Evolutionary conservation across 2,329 filamentous ascomycete species (phyloP), one percentile per base, ranked within the genome.

Genomic region (Aspergillus ochraceus): DNA sequence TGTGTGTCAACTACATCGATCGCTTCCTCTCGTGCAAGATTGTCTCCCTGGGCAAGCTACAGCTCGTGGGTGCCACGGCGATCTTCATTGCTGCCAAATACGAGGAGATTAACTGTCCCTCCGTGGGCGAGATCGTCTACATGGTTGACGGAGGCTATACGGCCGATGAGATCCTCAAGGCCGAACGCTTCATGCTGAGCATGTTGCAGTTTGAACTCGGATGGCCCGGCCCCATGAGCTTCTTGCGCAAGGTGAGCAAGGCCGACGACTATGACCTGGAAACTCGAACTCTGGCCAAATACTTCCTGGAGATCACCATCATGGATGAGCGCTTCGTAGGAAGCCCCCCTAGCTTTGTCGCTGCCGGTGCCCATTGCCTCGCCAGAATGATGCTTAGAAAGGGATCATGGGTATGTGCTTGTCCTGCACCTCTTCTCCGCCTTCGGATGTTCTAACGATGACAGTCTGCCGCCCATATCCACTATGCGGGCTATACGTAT

Each of bases 201-300:
- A 96, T 97, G 89, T 86, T 99, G 56, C 86, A 92, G 69, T 99
- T 97, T 73, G 92, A 97, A 78, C 86, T 99, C 56, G 95, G 95
- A 55, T 98, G 92, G 90, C 95, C 95, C n/a, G 95, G 95, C 49
- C 95, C 95, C 1, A 97, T 99, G 94, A 97, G 92, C 80, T 99
- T 99, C 79, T 83, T 99, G 62, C 87, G 95, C 61, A 88, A 94
- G 58, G 95, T 98, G 77, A 98, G 94, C 87, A 98, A 98, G 81
- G 95, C 95, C 14, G 95, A 99, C 73, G 92, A 97, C 72, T 99
- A 98, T 72, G 93, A 99, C 72, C 82, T 97, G 51, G 94, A 99
- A 79, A 97, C 94, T 11, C 87, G 95, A 42, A 98, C 95, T 5
- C 81, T 99, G 57, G 92, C 95, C 68, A 99, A 99, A 79, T 99